phyloP scores from a whole-genome alignment of 768 basidiomycete species.

The Termitomyces sp. region DNA sequence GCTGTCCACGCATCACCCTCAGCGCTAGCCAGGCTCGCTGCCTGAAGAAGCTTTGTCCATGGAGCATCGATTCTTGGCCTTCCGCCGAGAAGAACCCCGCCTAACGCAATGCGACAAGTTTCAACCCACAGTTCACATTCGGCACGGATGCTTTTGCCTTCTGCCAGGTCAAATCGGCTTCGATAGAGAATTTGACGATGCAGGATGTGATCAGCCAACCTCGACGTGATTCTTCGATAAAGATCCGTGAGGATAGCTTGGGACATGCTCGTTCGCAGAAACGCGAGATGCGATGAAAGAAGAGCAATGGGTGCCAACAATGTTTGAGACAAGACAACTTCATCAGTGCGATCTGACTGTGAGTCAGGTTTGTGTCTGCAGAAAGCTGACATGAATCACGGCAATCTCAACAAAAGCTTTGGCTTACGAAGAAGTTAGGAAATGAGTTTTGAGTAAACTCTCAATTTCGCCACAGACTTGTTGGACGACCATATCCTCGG shows the following conservation, averaged over 20 bases:
- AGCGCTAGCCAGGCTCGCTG: slow-evolving; percentile 62
- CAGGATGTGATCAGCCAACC: slow-evolving; percentile 72
- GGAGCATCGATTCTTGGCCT: slow-evolving; percentile 62
- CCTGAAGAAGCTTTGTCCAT: slow-evolving; percentile 72
- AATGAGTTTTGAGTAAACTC: slow-evolving; percentile 67
- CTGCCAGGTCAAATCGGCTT: slow-evolving; percentile 56
- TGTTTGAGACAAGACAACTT: slow-evolving; percentile 59
- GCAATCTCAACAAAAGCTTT: not conserved
- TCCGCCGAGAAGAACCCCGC: slow-evolving; percentile 39
- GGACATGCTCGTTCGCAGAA: slow-evolving; percentile 65
- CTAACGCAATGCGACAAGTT: slow-evolving; percentile 63
- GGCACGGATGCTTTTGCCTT: slow-evolving; percentile 58
- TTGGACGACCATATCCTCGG: slow-evolving; percentile 85
- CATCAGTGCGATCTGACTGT: slow-evolving; percentile 21
- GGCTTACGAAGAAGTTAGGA: slow-evolving; percentile 47
- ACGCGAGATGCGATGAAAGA: slow-evolving; percentile 74
- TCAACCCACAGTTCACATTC: slow-evolving; percentile 86
- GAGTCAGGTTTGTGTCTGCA: slow-evolving; percentile 18
- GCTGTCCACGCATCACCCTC: slow-evolving; percentile 52
- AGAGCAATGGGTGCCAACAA: slow-evolving; percentile 75
- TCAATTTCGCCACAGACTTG: slow-evolving; percentile 85
- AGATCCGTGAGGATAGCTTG: slow-evolving; percentile 50
- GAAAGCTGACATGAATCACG: not conserved
- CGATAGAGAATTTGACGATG: slow-evolving; percentile 83
- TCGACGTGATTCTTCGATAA: slow-evolving; percentile 72